A percentile compares a stretch with the other conserved stretches of the same genome.
Evolutionary conservation across 1,284 basidiomycete species (phyloP).

Genomic region (Trichosporon sp.): DNA sequence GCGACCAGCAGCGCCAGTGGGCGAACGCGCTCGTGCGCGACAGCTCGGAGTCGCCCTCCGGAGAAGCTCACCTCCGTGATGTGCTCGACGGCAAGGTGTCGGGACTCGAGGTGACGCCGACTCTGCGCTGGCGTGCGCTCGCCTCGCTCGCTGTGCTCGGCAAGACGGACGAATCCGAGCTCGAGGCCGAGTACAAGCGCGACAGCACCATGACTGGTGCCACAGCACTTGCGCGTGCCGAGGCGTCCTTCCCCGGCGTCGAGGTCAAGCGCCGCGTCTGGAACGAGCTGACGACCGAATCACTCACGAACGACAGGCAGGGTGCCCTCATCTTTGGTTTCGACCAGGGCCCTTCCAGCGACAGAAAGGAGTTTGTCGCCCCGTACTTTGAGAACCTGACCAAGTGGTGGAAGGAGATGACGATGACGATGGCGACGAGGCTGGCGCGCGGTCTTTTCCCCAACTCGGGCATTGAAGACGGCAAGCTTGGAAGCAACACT

Average conservation of each 20-base stretch:
- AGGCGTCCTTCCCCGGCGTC: constrained; percentile 19
- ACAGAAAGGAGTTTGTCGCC: neutral
- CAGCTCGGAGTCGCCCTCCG: neutral
- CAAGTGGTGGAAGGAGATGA: constrained; percentile 19
- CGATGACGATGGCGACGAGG: constrained; percentile 24
- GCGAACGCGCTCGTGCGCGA: neutral
- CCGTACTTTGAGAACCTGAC: constrained; percentile 20
- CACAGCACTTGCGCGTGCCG: constrained; percentile 19
- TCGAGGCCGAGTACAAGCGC: constrained; percentile 22
- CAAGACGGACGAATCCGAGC: constrained; percentile 15
- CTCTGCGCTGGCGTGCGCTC: constrained; percentile 22
- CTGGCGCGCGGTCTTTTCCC: constrained; percentile 22
- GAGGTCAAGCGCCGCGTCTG: constrained; percentile 21
- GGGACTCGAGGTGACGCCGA: constrained; percentile 25
- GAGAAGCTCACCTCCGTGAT: neutral
- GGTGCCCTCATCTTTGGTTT: constrained; percentile 22
- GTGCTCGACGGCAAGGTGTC: constrained; percentile 19
- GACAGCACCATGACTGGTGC: constrained; percentile 28
- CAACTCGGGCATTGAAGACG: constrained; percentile 5
- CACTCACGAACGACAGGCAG: constrained; percentile 26
- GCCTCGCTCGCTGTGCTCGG: constrained; percentile 22
- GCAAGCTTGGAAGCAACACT: constrained; percentile 6
- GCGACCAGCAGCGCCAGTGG: constrained; percentile 27
- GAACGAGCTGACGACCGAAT: constrained; percentile 15
- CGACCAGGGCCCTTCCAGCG: neutral